Base-by-base conservation (phyloP, 1,139 yeast genomes). In the Lodderomyces pseudojiufengensis region DNA sequence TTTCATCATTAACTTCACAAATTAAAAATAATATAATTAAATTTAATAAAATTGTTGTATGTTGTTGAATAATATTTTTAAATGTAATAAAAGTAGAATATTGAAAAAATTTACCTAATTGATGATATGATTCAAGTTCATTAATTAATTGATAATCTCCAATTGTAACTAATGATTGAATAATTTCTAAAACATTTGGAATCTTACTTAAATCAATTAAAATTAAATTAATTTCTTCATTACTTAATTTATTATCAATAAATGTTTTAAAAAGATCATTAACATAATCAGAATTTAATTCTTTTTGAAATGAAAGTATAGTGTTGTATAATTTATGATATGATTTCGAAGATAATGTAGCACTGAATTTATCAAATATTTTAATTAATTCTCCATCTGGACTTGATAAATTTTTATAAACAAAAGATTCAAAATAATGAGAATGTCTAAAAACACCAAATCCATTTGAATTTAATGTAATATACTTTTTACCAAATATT, bases 401-500 rank as follows among this genome's bases (percentile, higher is more conserved):
- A 38, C 48, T 44, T 5, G 38, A 25, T 13, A 37, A 33, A 12
- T 39, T 41, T 21, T 44, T 41, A 29, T 41, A 38, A 7, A 39
- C 31, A 31, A 61, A 54, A 1, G 43, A 32, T 39, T 69, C 73
- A 41, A 52, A 64, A 37, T 44, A 49, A 45, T 65, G 70, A 0
- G 69, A 53, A 5, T 55, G 54, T 39, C 72, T 51, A 37, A 53
- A 55, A 3, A 63, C 37, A 2, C 65, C 65, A 22, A 63, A 35
- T 0, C 70, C 70, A 46, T 66, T 63, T 1, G 61, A 57, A 43
- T 65, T 65, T 12, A 61, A 46, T 1, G 56, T 32, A 12, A 55
- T 39, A 5, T 53, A 34, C 4, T 44, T 35, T 4, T 47, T 23
- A 9, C 36, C 43, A 9, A 37, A 36, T 5, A 41, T 18, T 10